Evolutionary conservation across 139 green algal genomes (phyloP).

Genomic region (Picochlorum sp.): DNA sequence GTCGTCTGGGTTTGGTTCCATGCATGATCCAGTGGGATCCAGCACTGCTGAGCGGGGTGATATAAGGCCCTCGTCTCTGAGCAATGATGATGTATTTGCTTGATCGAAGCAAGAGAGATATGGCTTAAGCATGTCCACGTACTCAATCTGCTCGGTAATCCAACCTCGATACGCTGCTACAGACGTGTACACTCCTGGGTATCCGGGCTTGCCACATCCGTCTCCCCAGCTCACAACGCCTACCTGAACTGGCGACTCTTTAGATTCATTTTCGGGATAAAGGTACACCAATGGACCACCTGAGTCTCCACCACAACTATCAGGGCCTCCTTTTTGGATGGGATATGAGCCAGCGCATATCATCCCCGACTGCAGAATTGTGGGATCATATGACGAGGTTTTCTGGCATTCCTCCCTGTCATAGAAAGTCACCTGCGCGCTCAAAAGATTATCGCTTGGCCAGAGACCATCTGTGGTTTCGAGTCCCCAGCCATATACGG

Average conservation of each 20-base stretch:
- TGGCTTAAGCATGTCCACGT: neutral
- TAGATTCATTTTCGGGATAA: neutral
- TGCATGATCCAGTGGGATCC: too few relatives aligned
- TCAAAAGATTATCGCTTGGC: neutral
- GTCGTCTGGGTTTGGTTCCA: too few relatives aligned
- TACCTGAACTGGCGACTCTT: neutral
- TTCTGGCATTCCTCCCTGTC: neutral
- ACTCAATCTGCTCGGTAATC: neutral
- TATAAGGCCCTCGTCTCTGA: too few relatives aligned
- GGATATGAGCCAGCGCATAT: neutral
- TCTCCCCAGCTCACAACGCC: neutral
- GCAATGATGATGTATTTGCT: neutral
- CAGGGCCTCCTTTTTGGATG: neutral
- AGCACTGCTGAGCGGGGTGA: too few relatives aligned
- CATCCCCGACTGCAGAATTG: neutral
- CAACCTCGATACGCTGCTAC: neutral
- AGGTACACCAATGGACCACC: neutral
- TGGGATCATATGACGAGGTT: neutral
- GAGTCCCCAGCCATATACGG: neutral
- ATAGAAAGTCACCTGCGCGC: neutral
- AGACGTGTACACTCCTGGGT: neutral
- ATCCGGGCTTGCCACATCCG: neutral
- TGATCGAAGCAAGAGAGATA: neutral
- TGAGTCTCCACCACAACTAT: slow-evolving; percentile 1
- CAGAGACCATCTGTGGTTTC: neutral